Evolutionary conservation across 2,329 filamentous ascomycete species (phyloP).

Genomic region (Aspergillus tanneri): DNA sequence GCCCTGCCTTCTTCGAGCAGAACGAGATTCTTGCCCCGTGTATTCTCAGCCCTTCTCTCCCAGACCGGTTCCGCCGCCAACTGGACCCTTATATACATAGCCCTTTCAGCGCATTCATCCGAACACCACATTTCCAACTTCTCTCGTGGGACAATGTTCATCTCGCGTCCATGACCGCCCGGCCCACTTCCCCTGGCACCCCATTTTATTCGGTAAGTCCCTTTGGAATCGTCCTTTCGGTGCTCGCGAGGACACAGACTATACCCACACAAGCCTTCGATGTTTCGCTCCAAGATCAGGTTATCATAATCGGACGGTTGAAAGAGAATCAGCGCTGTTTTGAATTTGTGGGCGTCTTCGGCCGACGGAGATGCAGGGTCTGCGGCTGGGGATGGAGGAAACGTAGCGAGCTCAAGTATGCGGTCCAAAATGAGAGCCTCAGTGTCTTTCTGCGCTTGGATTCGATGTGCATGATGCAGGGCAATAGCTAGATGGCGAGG

Average conservation of each 20-base stretch:
- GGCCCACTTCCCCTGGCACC: conserved; percentile 51
- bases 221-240: conserved; percentile 55
- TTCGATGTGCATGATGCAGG: conserved; percentile 75
- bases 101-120: conserved; percentile 71
- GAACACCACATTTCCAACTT: conserved; percentile 87
- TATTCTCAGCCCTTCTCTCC: conserved; percentile 63
- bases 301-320: conserved; percentile 88
- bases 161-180: conserved; percentile 51
- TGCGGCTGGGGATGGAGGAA: conserved; percentile 54
- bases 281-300: conserved; percentile 83
- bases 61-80: conserved; percentile 81
- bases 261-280: conserved; percentile 80
- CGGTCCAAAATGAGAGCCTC: conserved; percentile 71
- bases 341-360: conserved; percentile 65
- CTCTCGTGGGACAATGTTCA: conserved; percentile 66
- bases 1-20: conserved; percentile 62
- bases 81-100: conserved; percentile 85
- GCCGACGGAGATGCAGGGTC: conserved; percentile 55
- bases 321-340: conserved; percentile 67
- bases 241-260: conserved; percentile 70
- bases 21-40: conserved; percentile 55
- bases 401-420: conserved; percentile 69
- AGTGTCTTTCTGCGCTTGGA: conserved; percentile 78
- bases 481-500: conserved; percentile 60
- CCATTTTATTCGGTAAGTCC: conserved; percentile 67